Conservation (phyloP, 441 rosid genomes). For the Lepidium campestre region DNA sequence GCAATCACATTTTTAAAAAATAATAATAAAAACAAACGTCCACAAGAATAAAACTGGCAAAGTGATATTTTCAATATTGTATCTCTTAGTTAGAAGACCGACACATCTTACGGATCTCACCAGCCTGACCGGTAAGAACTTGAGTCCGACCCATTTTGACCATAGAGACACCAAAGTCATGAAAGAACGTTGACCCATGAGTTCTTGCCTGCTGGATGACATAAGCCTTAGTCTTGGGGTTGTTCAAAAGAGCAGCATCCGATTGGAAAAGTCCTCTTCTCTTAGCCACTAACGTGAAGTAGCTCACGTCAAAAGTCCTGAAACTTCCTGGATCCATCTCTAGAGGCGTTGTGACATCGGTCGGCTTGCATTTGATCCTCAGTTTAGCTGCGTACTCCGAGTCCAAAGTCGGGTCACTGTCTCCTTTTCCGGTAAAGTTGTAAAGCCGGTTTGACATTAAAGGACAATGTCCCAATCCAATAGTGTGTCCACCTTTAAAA, state of each 20-base stretch:
- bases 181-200: constrained; percentile 33
- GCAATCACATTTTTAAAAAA: neutral
- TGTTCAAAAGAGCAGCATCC: constrained; percentile 49
- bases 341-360: constrained; percentile 29
- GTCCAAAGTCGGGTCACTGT: constrained; percentile 47
- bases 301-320: constrained; percentile 36
- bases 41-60: constrained; percentile 1
- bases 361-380: constrained; percentile 42
- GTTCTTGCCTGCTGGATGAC: constrained; percentile 14
- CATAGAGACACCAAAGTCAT: constrained; percentile 49
- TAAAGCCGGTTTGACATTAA: constrained; percentile 42
- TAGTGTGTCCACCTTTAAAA: constrained; percentile 52
- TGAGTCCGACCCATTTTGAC: constrained; percentile 40
- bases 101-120: constrained; percentile 45
- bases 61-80: neutral
- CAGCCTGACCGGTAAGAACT: constrained; percentile 37
- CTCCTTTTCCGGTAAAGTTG: constrained; percentile 62
- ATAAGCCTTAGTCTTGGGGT: constrained; percentile 22
- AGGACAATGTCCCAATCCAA: constrained; percentile 48
- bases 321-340: constrained; percentile 52
- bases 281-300: constrained; percentile 30
- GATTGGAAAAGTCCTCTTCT: constrained; percentile 57
- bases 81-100: constrained; percentile 27
- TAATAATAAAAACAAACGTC: neutral
- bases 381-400: constrained; percentile 29